Conservation (phyloP, 495 filamentous ascomycete genomes). For the Saxophila tyrrhenica region DNA sequence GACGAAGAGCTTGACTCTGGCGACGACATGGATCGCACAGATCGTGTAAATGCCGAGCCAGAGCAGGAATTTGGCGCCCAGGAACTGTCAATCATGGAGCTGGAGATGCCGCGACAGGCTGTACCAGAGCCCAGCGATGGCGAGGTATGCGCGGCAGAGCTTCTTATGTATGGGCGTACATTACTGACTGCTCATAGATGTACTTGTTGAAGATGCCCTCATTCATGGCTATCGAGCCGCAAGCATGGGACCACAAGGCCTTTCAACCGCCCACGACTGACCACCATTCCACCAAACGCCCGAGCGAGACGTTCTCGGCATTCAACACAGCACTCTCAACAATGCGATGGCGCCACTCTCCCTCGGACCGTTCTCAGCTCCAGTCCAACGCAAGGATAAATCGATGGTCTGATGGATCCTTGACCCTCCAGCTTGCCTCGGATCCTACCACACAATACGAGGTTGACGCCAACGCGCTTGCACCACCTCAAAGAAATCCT, state of each 20-base stretch:
- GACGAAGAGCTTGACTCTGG: constrained; percentile 74
- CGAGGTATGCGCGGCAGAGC: constrained; percentile 15
- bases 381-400: constrained; percentile 69
- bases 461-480: constrained; percentile 62
- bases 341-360: constrained; percentile 58
- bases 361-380: constrained; percentile 45
- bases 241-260: constrained; percentile 58
- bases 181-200: constrained; percentile 38
- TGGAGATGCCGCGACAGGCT: constrained; percentile 39
- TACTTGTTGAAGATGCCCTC: constrained; percentile 68
- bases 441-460: constrained; percentile 69
- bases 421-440: constrained; percentile 65
- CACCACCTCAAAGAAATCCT: constrained; percentile 44
- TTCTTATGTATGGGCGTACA: background rate
- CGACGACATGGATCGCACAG: constrained; percentile 52
- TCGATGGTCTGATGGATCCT: constrained; percentile 73
- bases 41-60: constrained; percentile 32
- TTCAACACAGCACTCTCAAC: constrained; percentile 57
- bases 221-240: constrained; percentile 66
- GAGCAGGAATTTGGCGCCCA: constrained; percentile 21
- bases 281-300: constrained; percentile 34
- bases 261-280: constrained; percentile 54
- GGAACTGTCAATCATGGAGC: constrained; percentile 23
- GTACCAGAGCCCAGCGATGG: constrained; percentile 59
- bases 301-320: constrained; percentile 40